Conservation (phyloP, 129 eudicot genomes). For the Chrysanthemum lavandulifolium region DNA sequence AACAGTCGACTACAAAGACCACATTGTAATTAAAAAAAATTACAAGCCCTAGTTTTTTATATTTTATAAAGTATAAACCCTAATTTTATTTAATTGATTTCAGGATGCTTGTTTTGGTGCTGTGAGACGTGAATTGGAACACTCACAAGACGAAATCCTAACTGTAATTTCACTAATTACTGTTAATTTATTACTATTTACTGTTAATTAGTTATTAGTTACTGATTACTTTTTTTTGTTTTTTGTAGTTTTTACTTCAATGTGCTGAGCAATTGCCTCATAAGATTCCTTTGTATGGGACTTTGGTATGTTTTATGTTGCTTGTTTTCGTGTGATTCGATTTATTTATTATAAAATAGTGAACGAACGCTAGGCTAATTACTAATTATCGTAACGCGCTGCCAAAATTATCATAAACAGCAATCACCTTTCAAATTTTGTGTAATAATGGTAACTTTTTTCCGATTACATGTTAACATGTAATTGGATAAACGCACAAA, state of each 20-base stretch:
- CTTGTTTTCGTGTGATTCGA: too few relatives aligned
- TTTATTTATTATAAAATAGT: too few relatives aligned
- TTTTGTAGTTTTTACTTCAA: slow-evolving; percentile 73
- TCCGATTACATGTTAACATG: too few relatives aligned
- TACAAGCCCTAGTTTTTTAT: neutral
- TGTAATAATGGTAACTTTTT: too few relatives aligned
- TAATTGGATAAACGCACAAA: too few relatives aligned
- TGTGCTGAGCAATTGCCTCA: slow-evolving; percentile 98
- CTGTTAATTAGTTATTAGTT: neutral
- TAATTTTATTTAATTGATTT: neutral
- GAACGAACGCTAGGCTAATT: too few relatives aligned
- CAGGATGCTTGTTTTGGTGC: slow-evolving; percentile 85
- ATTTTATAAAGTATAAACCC: neutral
- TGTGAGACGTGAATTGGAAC: slow-evolving; percentile 76
- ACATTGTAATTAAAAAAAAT: slow-evolving; percentile 50
- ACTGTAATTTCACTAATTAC: slow-evolving; percentile 33
- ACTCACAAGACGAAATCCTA: slow-evolving; percentile 54
- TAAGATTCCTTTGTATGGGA: slow-evolving; percentile 90
- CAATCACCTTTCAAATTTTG: too few relatives aligned
- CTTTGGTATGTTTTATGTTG: slow-evolving; percentile 51
- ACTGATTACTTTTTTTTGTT: neutral
- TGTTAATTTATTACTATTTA: too few relatives aligned
- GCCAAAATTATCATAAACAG: too few relatives aligned
- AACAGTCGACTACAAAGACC: slow-evolving; percentile 72
- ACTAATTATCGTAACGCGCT: too few relatives aligned